Conservation (phyloP, 2,329 filamentous ascomycete species). For the Seiridium cupressi region DNA sequence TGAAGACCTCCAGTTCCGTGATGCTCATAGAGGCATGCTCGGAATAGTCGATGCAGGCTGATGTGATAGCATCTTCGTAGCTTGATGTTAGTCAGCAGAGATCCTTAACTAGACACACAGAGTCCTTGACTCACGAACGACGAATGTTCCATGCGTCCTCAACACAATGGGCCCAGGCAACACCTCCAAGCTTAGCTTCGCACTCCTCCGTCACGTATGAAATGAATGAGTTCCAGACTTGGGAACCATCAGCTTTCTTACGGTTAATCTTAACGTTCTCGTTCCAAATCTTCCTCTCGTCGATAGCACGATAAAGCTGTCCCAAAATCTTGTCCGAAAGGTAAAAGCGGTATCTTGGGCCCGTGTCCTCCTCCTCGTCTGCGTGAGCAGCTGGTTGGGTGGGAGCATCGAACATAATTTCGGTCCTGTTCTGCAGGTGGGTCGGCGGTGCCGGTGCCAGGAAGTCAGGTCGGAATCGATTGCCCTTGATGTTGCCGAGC, state of each 20-base stretch:
- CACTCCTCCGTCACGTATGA: slow-evolving; percentile 25
- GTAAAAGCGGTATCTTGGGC: slow-evolving; percentile 57
- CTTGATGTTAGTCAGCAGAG: slow-evolving; percentile 23
- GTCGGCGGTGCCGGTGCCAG: slow-evolving; percentile 45
- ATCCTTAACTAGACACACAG: background rate
- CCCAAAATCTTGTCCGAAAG: slow-evolving; percentile 67
- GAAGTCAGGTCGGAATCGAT: slow-evolving; percentile 50
- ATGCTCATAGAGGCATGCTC: slow-evolving; percentile 43
- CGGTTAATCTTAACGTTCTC: slow-evolving; percentile 39
- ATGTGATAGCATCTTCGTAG: slow-evolving; percentile 43
- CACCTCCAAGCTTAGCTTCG: slow-evolving; percentile 19
- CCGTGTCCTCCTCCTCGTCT: slow-evolving; percentile 45
- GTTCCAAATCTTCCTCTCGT: slow-evolving; percentile 67
- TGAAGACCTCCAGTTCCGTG: slow-evolving; percentile 53
- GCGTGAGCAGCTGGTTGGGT: slow-evolving; percentile 33
- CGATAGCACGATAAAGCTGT: slow-evolving; percentile 66
- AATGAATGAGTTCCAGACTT: slow-evolving; percentile 44
- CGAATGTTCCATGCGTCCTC: slow-evolving; percentile 43
- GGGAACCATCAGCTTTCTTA: slow-evolving; percentile 22
- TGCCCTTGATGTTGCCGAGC: slow-evolving; percentile 36
- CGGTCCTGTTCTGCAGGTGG: slow-evolving; percentile 41
- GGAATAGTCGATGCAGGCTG: slow-evolving; percentile 40
- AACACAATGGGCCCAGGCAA: slow-evolving; percentile 32
- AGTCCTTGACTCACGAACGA: slow-evolving; percentile 37
- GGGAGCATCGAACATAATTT: slow-evolving; percentile 36